Evolutionary conservation across 768 basidiomycete species (phyloP), one percentile per base, ranked within the genome.

Genomic region (Boletus vinaceobasis): DNA sequence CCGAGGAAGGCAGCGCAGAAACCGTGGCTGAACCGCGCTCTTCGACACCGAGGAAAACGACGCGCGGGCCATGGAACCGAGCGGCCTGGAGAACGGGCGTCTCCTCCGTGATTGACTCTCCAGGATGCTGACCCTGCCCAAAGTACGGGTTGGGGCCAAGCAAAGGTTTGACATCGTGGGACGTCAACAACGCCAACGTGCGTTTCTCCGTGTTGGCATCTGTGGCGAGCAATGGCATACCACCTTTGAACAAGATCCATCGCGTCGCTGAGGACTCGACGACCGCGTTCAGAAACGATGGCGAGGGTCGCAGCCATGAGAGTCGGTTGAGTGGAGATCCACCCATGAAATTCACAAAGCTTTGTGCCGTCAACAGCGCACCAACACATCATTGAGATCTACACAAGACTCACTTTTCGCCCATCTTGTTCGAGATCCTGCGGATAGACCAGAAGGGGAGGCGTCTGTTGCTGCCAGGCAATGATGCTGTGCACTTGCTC

Each of bases 41-140:
- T 61, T 84, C 79, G 44, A 93, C 70, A 27, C 93, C 93, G 19
- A 95, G 83, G 69, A 95, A 95, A 37, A 93, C 83, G 56, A 92
- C 68, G 0, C 79, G 81, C 1, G 77, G 67, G 11, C 82, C 82
- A 26, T 76, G 78, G 56, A 89, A 74, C 17, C 90, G 79, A 1
- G 78, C 80, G 7, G 84, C 79, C 61, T 87, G 82, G 2, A 83
- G 69, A 5, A 68, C 53, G 11, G 71, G 63, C 15, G 65, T 59
- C 35, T 64, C 73, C 13, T 60, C 47, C 19, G 57, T 49, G 46
- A 57, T 60, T 1, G 52, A 31, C 48, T 73, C 71, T 21, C 73
- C 74, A 2, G 75, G 71, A 4, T 78, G 64, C 62, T 85, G 69
- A 4, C 81, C 84, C 68, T 93, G 87, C 26, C 86, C 82, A 67